These are phyloP conservation scores for Galeopsis tetrahit DNA, from an alignment of 257 asterid genomes.

Conservation along the genomic window DNA sequence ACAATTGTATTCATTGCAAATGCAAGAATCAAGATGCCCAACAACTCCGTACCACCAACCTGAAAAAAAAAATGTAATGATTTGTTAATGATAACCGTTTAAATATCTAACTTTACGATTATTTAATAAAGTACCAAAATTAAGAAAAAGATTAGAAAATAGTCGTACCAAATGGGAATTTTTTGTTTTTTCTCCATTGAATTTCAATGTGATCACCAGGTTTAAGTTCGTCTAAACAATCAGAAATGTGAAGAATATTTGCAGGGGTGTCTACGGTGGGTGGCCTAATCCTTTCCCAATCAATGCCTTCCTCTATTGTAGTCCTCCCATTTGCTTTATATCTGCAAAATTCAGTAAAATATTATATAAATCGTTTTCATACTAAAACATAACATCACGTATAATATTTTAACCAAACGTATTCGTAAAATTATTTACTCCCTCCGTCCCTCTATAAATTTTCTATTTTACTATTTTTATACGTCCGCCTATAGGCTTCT, in stretches of 20 bases:
- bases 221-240: slow-evolving; percentile 67
- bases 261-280: slow-evolving; percentile 63
- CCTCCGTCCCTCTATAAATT: too few species aligned
- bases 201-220: slow-evolving; percentile 92
- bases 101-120: slow-evolving; percentile 23
- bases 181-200: slow-evolving; percentile 87
- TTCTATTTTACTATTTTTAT: too few species aligned
- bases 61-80: slow-evolving; percentile 37
- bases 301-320: slow-evolving; percentile 71
- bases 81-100: slow-evolving; percentile 44
- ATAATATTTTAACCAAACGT: too few species aligned
- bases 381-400: too few species aligned
- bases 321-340: slow-evolving; percentile 67
- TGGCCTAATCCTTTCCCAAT: slow-evolving; percentile 78
- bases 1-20: slow-evolving; percentile 57
- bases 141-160: neutral
- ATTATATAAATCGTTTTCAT: too few species aligned
- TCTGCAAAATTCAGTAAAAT: slow-evolving; percentile 40
- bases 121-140: neutral
- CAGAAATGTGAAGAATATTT: slow-evolving; percentile 64
- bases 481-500: too few species aligned
- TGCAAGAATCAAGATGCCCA: slow-evolving; percentile 84
- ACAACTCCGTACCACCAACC: slow-evolving; percentile 99
- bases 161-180: slow-evolving; percentile 74
- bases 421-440: too few species aligned